Base-by-base conservation (phyloP, 306 rosid genomes). In the Begonia masoniana region DNA sequence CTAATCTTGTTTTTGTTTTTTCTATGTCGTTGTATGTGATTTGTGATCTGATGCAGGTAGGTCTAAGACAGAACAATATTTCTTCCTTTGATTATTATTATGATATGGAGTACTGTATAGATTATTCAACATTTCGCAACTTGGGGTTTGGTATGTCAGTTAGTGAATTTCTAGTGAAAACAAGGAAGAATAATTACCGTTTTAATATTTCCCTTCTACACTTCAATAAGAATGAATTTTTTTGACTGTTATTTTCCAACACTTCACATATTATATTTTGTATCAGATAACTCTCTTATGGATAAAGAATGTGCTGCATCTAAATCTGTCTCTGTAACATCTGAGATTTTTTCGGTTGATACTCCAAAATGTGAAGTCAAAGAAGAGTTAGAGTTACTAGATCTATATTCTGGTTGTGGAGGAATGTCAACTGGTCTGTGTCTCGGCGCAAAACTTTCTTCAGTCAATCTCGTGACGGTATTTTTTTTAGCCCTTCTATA, bases 391-490 rank as follows among this genome's bases (percentile, higher is more conserved):
- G 59, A 69, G 47, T 65, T 89, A 48, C 71, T 89, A 50, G 97
- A 89, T 75, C 77, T 89, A 26, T 89, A 68, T 66, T 68, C 95
- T 55, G 97, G 97, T 57, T 89, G 97, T 66, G 97, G 97, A 71
- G 95, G 91, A 65, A 89, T 89, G 97, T 89, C 97, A 52, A 85
- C 95, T 71, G 97, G 97, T 57, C 67, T 89, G 74, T 75, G 89
- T 72, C 74, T 80, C 41, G 97, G 97, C 61, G 84, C 91, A 69
- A 85, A 78, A 76, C 55, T 70, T 67, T 70, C 95, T 59, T 58
- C 75, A n/a, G 82, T 85, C 60, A 69, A 71, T 65, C 85, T 89
- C 68, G 72, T 77, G 59, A 74, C 94, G 85, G 97, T 89, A 85
- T 14, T 56, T 13, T 52, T 15, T 54, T 48, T 36, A 52, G 54